phyloP scores from a whole-genome alignment of 306 rosid genomes.

The Fragaria iinumae region DNA sequence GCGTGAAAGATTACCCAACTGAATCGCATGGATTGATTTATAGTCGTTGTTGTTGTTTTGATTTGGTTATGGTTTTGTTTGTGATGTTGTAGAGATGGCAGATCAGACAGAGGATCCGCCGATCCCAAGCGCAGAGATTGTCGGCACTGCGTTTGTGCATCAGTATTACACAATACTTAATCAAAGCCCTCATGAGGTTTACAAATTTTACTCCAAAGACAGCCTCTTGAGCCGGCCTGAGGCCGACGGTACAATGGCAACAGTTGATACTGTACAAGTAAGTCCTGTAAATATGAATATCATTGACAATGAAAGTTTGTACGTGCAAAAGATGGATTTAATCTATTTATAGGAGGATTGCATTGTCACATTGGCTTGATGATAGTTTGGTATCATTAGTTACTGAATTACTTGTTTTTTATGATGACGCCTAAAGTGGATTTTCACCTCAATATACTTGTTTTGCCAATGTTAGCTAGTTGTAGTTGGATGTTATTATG shows the following conservation, averaged over 20 bases:
- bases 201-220: slow-evolving; percentile 44
- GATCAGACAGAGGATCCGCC: slow-evolving; percentile 32
- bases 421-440: not conserved
- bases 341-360: not conserved
- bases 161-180: slow-evolving; percentile 49
- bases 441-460: not conserved
- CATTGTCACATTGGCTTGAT: not conserved
- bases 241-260: slow-evolving; percentile 42
- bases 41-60: not conserved
- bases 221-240: slow-evolving; percentile 62
- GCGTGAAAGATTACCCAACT: no score
- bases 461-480: not conserved
- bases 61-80: not conserved
- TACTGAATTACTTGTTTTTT: not conserved
- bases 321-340: not conserved
- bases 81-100: slow-evolving; percentile 50
- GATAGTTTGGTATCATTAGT: not conserved
- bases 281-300: slow-evolving; percentile 8
- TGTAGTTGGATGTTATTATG: not conserved
- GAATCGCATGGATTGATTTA: no score
- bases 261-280: slow-evolving; percentile 44
- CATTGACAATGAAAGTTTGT: not conserved
- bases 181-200: slow-evolving; percentile 30
- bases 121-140: slow-evolving; percentile 32
- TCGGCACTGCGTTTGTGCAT: slow-evolving; percentile 57